Base-by-base conservation (phyloP, 495 filamentous ascomycete genomes). In the Lasiosphaeris hirsuta region DNA sequence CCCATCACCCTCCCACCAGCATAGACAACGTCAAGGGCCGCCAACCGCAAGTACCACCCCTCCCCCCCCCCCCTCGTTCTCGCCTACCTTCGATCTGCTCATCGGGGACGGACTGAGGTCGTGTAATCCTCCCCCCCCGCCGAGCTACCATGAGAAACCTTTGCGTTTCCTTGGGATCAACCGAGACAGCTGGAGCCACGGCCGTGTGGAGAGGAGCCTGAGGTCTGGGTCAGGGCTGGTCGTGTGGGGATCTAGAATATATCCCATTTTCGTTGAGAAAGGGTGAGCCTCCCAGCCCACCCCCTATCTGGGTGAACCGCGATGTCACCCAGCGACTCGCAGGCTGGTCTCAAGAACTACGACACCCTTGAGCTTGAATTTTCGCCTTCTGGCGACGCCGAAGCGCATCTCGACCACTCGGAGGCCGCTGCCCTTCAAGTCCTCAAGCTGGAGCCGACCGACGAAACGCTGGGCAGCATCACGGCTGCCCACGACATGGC, bases 401-500 rank as follows among this genome's bases (percentile, higher is more conserved):
- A 66, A 46, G 52, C 48, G 14, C 56, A 64, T 42, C 51, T 64
- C 41, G 37, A 55, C 38, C 67, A 63, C 44, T 50, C 63, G 38
- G 65, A 62, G 40, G 57, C 63, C 34, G 57, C 60, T 34, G 59
- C 62, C 33, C 50, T 62, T 10, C 58, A 67, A 55, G 49, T 56
- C 40, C 65, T 65, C 56, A 68, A 70, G 54, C 57, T 71, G 59
- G 67, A 70, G 41, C 44, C 51, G 18, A 37, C 67, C 39, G 60
- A 64, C 59, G 67, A 66, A 17, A 55, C 57, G 13, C 49, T 70
- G 44, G 67, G 56, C 40, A 66, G 54, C 61, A 71, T 68, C 41
- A 65, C 65, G 36, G 67, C 64, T 58, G 60, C 63, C 30, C 59
- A 66, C 62, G 65, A 69, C 46, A 54, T 72, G 60, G 63, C 65